Evolutionary conservation across 768 basidiomycete genomes (phyloP).

Genomic region (Tubosaeta brunneosetosa): DNA sequence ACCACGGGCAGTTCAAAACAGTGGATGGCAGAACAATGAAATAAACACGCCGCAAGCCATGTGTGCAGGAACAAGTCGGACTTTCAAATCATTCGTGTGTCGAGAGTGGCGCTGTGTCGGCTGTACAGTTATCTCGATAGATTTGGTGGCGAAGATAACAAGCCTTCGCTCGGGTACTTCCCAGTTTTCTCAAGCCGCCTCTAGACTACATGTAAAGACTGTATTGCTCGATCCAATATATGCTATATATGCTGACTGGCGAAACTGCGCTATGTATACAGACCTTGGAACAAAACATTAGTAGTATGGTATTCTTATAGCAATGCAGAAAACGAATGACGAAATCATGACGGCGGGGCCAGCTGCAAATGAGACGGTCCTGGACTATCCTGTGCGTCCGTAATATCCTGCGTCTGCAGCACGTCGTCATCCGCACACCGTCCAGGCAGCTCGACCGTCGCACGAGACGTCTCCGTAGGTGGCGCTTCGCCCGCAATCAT

Average conservation of each 20-base stretch:
- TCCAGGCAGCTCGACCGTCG: not conserved
- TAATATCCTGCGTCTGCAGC: not conserved
- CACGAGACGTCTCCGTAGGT: not conserved
- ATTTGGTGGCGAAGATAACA: too few relatives aligned
- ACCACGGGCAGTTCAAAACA: too few relatives aligned
- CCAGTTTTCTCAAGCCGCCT: too few relatives aligned
- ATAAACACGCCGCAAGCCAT: too few relatives aligned
- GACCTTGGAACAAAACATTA: not conserved
- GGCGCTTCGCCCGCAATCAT: not conserved
- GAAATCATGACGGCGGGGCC: not conserved
- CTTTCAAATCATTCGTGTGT: too few relatives aligned
- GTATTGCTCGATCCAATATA: not conserved
- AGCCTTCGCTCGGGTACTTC: too few relatives aligned
- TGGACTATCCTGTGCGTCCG: not conserved
- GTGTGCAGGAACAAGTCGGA: too few relatives aligned
- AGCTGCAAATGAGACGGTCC: not conserved
- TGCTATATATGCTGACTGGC: not conserved
- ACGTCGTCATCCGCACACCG: not conserved
- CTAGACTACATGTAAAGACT: not conserved
- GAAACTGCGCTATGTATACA: not conserved
- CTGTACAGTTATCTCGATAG: too few relatives aligned
- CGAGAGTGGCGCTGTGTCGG: too few relatives aligned
- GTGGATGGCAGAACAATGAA: too few relatives aligned
- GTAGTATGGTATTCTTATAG: not conserved
- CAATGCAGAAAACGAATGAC: not conserved